Conservation (phyloP, 345 rosid species). For the Acer saccharum region DNA sequence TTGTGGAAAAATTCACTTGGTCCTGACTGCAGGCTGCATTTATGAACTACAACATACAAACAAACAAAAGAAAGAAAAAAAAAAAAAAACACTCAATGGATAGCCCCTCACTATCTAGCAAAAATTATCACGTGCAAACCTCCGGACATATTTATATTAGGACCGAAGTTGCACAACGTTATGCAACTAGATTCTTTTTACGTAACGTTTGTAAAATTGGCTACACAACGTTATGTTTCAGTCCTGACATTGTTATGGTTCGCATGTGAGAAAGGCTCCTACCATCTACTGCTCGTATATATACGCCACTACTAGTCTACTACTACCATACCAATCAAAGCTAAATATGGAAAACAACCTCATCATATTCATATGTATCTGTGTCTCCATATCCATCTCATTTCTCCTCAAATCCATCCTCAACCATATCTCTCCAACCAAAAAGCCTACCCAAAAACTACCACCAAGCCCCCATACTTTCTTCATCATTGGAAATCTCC, state of each 20-base stretch:
- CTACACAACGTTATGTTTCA: no score
- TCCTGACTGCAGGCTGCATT: not conserved
- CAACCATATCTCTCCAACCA: not conserved
- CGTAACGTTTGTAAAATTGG: no score
- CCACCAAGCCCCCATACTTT: constrained; percentile 28
- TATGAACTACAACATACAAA: not conserved
- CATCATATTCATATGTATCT: constrained; percentile 5
- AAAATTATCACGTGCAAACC: no score
- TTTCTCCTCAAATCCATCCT: constrained; percentile 12
- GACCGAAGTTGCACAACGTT: no score
- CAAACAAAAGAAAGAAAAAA: not conserved
- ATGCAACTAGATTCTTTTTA: no score
- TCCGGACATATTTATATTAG: no score
- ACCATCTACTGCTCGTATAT: no score
- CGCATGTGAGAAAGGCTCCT: no score
- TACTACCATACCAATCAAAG: not conserved
- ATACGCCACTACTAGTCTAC: not conserved
- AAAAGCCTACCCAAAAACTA: not conserved
- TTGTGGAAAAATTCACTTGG: not conserved
- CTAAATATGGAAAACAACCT: constrained; percentile 21
- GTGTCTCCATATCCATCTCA: not conserved
- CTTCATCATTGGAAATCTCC: constrained; percentile 20
- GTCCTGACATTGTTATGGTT: no score
- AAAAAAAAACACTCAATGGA: not conserved
- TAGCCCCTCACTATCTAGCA: not conserved